Percentiles rank a stretch among this genome's conserved stretches.
Evolutionary conservation across 2,329 filamentous ascomycete species (phyloP).

Genomic region (Aspergillus novofumigatus): DNA sequence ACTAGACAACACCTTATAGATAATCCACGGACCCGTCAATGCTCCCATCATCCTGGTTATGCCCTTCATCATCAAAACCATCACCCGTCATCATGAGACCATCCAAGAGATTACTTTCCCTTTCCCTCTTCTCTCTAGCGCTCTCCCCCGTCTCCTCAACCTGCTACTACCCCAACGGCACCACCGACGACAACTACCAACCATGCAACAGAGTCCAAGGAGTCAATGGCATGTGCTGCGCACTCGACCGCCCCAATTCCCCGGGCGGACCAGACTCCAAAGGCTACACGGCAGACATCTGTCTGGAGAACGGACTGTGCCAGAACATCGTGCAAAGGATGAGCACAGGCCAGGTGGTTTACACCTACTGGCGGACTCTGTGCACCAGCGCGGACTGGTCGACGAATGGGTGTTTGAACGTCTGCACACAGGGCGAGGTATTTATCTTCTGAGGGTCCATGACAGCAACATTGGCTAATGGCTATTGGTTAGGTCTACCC

Average conservation of each 20-base stretch:
- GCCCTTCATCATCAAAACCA: background rate
- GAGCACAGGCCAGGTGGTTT: background rate
- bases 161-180: background rate
- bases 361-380: background rate
- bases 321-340: background rate
- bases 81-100: background rate
- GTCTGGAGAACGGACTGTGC: background rate
- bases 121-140: background rate
- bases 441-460: background rate
- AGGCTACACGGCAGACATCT: background rate
- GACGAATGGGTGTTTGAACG: background rate
- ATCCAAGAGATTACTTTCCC: background rate
- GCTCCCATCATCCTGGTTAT: background rate
- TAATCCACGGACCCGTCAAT: background rate
- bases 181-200: background rate
- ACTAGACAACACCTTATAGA: background rate
- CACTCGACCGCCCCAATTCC: background rate
- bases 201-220: background rate
- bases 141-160: background rate
- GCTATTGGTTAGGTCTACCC: background rate
- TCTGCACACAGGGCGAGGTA: background rate
- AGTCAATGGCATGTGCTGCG: background rate
- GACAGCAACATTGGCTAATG: background rate
- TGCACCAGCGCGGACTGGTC: conserved; percentile 1
- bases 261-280: background rate